phyloP scores from a whole-genome alignment of 2,329 filamentous ascomycete species.

The Pleurostoma richardsiae region DNA sequence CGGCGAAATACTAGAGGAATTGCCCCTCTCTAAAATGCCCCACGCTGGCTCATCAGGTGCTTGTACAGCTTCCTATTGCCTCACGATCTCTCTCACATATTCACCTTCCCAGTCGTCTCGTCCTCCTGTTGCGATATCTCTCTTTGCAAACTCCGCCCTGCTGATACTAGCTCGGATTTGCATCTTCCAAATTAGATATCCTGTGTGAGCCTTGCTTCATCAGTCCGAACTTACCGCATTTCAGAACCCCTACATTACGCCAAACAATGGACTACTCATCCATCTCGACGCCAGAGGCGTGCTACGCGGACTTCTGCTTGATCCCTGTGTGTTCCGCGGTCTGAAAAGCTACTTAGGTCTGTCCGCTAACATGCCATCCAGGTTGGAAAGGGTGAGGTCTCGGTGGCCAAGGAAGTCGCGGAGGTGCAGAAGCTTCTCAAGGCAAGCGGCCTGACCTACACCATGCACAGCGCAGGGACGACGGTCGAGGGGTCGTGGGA shows the following conservation, averaged over 20 bases:
- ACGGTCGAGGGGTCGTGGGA: constrained; percentile 93
- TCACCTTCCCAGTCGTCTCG: too few relatives aligned
- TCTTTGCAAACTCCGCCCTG: too few relatives aligned
- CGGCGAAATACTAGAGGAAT: too few relatives aligned
- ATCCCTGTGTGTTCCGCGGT: constrained; percentile 58
- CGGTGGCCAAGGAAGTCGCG: constrained; percentile 79
- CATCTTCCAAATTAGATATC: too few relatives aligned
- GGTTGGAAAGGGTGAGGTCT: constrained; percentile 75
- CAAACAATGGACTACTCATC: constrained; percentile 37
- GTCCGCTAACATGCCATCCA: constrained; percentile 21
- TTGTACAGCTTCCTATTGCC: too few relatives aligned
- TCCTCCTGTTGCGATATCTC: too few relatives aligned
- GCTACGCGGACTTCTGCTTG: constrained; percentile 87
- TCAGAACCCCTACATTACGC: neutral
- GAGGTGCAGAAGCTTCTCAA: constrained; percentile 82
- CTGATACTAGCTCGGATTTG: too few relatives aligned
- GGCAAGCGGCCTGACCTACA: constrained; percentile 73
- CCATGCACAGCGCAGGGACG: constrained; percentile 91
- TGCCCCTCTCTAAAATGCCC: too few relatives aligned
- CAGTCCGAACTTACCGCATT: too few relatives aligned
- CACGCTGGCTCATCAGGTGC: too few relatives aligned
- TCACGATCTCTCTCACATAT: too few relatives aligned
- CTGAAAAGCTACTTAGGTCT: neutral
- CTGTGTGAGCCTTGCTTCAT: too few relatives aligned
- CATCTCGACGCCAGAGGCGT: constrained; percentile 63